A percentile compares a stretch with the other conserved stretches of the same genome.
Evolutionary conservation across 73 alveolate genomes (phyloP).

Genomic region (Tetrahymena borealis): DNA sequence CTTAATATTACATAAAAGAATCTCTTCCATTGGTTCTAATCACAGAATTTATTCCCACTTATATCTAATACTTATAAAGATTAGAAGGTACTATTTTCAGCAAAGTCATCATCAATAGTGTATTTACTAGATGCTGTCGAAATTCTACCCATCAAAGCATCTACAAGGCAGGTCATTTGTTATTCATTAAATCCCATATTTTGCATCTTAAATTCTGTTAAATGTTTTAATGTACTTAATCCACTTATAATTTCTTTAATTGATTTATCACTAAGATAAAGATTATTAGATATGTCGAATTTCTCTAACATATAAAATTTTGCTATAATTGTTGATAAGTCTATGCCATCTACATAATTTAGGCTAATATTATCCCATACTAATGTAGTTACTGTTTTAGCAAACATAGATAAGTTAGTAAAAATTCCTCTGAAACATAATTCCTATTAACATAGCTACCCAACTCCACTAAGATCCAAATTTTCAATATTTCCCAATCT

Average conservation of each 20-base stretch:
- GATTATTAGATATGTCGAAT: neutral
- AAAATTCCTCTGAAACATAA: neutral
- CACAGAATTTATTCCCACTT: neutral
- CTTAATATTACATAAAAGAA: neutral
- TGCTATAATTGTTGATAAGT: neutral
- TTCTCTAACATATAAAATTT: neutral
- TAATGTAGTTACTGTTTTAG: neutral
- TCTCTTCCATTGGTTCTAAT: neutral
- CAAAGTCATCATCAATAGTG: neutral
- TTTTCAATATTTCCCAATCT: neutral
- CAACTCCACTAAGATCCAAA: neutral
- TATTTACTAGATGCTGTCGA: neutral
- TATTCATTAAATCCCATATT: neutral
- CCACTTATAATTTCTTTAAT: neutral
- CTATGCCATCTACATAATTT: neutral
- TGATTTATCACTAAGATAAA: neutral
- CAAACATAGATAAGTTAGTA: neutral
- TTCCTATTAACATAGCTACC: neutral
- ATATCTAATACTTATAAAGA: neutral
- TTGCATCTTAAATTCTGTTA: neutral
- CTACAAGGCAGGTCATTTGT: neutral
- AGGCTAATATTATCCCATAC: neutral
- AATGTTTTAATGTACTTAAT: neutral
- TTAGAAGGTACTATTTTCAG: neutral
- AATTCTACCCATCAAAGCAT: neutral